A percentile compares a stretch with the other conserved stretches of the same genome.
Conservation (phyloP, 768 basidiomycete genomes). For the Pisolithus sp. region DNA sequence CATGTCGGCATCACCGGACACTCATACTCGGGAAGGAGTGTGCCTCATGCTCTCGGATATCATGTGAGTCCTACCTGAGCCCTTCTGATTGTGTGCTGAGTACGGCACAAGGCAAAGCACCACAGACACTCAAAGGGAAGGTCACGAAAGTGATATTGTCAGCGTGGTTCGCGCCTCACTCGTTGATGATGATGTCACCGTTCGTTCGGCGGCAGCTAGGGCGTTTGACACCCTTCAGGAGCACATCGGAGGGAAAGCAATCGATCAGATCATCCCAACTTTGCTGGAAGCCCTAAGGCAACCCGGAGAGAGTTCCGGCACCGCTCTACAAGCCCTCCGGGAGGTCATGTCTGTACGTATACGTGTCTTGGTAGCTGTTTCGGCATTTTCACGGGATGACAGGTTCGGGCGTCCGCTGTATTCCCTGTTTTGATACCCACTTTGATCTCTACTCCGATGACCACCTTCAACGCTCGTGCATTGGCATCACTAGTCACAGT, state of each 20-base stretch:
- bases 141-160: conserved; percentile 85
- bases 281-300: conserved; percentile 88
- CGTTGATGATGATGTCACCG: conserved; percentile 81
- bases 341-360: conserved; percentile 87
- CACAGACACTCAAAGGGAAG: conserved; percentile 76
- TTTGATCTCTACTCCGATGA: conserved; percentile 83
- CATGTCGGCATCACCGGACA: conserved; percentile 54
- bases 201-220: conserved; percentile 83
- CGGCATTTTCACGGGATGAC: conserved; percentile 7
- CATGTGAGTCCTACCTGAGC: conserved; percentile 47
- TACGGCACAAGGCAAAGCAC: conserved; percentile 63
- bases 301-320: conserved; percentile 91
- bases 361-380: not conserved
- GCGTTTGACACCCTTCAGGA: conserved; percentile 92
- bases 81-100: conserved; percentile 5
- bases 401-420: conserved; percentile 91
- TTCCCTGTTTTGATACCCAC: conserved; percentile 98
- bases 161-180: conserved; percentile 75
- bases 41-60: conserved; percentile 85
- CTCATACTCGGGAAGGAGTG: conserved; percentile 73
- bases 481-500: conserved; percentile 88
- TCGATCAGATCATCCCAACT: conserved; percentile 95
- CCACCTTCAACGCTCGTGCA: conserved; percentile 91
- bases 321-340: conserved; percentile 84
- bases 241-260: conserved; percentile 81